Base-by-base conservation (phyloP, 495 filamentous ascomycete species). In the Penicillium lagena region DNA sequence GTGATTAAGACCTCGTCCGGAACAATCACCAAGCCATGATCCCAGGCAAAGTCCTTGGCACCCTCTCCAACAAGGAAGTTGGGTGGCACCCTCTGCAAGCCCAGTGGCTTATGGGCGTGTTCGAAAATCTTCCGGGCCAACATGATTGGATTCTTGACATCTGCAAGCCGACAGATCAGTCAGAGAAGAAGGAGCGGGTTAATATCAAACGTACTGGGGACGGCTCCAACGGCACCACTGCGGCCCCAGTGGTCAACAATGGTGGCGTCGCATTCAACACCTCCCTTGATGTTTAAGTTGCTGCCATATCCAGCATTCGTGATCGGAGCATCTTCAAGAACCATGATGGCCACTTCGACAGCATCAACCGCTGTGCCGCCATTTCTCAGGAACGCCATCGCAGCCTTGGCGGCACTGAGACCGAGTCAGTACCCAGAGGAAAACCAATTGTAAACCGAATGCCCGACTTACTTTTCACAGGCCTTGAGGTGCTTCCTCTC, bases 271-370 rank as follows among this genome's bases (percentile, higher is more conserved):
- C 90, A 89, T 59, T 98, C 94, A 17, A 96, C 93, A 12, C 80
- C 78, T 3, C 93, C 93, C 50, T 96, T 84, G 40, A 90, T 82
- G 37, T 83, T 80, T n/a, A 96, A 66, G 55, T 98, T 98, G 67
- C 94, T 97, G 29, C 94, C 94, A 54, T 84, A 96, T 12, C 94
- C 93, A 12, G 90, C 84, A 63, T 98, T 98, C 15, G 94, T 97
- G 55, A 98, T 95, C 51, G 95, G 88, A 37, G 83, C 80, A 56
- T 98, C 87, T 62, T 98, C 93, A 32, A 98, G 76, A 12, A 85
- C 72, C 54, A 81, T 86, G 46, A 98, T 78, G 27, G 94, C 90
- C 40, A 86, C 81, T 62, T 97, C 93, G 28, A 95, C 89, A n/a
- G 93, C 93, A 47, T 96, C 88, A 15, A 93, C 68, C 4, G 90